Base-by-base conservation (phyloP, 1,284 basidiomycete species). In the Rhizopogon parksii region DNA sequence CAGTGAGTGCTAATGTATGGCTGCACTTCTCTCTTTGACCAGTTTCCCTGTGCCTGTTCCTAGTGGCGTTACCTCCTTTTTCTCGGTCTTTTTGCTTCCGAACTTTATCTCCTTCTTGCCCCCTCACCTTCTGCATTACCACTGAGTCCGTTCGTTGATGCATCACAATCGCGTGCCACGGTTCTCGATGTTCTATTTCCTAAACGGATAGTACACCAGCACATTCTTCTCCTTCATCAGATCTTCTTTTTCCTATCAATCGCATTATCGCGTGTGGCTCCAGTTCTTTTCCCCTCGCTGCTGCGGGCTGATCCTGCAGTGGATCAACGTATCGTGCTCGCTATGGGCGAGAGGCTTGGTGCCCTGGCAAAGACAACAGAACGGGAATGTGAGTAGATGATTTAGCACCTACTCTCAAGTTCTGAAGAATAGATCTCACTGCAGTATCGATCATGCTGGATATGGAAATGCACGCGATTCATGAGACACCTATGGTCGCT, bases 1-100 rank as follows among this genome's bases (percentile, higher is more conserved):
- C 83, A 54, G 87, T 91, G 64, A 67, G 85, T 77, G 46, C 30
- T 6, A 1, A n/a, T 32, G 2, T 2, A 32, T 45, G 19, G 14
- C 57, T 38, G 21, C 54, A 38, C 47, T 56, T 50, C 52, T 55
- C 36, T 49, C 40, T 39, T 19, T 37, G 12, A 27, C 12, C 37
- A 15, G 9, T 14, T 32, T 39, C 32, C 46, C 51, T 51, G 39
- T 53, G 40, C 53, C 35, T 46, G 47, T 49, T 55, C 52, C 40
- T 56, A 88, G 88, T 92, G 89, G 89, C 81, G 88, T 12, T 86
- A 83, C 60, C 66, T 87, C 38, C 72, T 92, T 35, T 83, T 81
- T 59, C 64, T 76, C 4, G 68, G 77, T 6, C 68, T 86, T 39
- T 72, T 85, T 36, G 73, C 77, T 2, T 71, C 75, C 11, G 88